Evolutionary conservation across 2,329 filamentous ascomycete species (phyloP).

Genomic region (Apiospora sp.): DNA sequence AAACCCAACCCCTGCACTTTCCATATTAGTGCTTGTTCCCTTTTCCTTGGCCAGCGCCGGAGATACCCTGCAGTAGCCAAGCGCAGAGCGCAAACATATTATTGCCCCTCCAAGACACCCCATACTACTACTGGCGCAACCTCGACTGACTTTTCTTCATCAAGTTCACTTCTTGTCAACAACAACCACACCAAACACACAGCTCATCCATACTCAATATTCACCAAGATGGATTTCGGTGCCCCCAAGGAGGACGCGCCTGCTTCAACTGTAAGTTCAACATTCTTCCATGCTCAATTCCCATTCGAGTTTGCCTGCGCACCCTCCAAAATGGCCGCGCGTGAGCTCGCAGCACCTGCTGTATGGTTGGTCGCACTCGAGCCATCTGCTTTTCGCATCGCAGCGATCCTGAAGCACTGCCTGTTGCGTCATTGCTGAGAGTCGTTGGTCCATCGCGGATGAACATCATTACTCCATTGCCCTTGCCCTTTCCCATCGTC

Average conservation of each 20-base stretch:
- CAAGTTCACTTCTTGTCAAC: slow-evolving; percentile 21
- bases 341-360: neutral
- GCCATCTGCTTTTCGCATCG: neutral
- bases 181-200: slow-evolving; percentile 16
- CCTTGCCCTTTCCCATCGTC: neutral
- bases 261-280: slow-evolving; percentile 60
- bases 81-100: slow-evolving; percentile 20
- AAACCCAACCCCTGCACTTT: slow-evolving; percentile 13
- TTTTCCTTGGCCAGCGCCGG: neutral
- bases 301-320: neutral
- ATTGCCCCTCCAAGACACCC: slow-evolving; percentile 11
- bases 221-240: slow-evolving; percentile 53
- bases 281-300: neutral
- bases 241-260: slow-evolving; percentile 45
- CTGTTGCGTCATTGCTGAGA: neutral
- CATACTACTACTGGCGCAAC: slow-evolving; percentile 19
- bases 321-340: neutral
- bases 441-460: neutral
- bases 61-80: slow-evolving; percentile 8
- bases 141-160: slow-evolving; percentile 21
- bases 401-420: neutral
- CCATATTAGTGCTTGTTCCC: neutral
- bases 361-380: neutral
- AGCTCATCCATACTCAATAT: slow-evolving; percentile 24
- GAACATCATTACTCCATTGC: neutral